Conservation (phyloP, 768 basidiomycete species). For the Lactarius hatsudake region DNA sequence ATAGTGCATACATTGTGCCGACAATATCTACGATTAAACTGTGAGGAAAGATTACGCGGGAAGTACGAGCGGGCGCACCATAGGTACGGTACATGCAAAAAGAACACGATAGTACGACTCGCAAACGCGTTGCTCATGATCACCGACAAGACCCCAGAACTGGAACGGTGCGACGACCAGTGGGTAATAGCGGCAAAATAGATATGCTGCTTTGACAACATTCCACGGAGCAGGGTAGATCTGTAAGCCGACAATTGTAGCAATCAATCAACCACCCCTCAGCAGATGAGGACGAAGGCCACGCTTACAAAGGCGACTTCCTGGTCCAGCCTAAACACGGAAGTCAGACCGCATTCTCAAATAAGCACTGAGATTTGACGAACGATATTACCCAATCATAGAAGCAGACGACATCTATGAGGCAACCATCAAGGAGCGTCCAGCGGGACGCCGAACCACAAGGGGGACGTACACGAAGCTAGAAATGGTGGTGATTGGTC, state of each 20-base stretch:
- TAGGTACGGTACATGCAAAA: conserved; percentile 12
- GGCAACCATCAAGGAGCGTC: not conserved
- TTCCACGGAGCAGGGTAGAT: conserved; percentile 22
- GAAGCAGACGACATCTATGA: conserved; percentile 20
- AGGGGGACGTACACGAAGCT: conserved; percentile 17
- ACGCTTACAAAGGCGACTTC: conserved; percentile 16
- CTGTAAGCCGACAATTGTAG: not conserved
- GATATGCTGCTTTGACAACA: conserved; percentile 15
- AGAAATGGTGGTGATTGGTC: not conserved
- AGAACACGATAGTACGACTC: conserved; percentile 5
- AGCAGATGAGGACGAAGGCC: too few species aligned
- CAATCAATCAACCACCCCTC: not conserved
- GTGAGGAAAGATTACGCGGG: not conserved
- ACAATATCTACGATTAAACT: conserved; percentile 5
- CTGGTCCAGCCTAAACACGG: conserved; percentile 16
- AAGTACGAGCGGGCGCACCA: conserved; percentile 7
- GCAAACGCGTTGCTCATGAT: conserved; percentile 9
- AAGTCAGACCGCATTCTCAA: not conserved
- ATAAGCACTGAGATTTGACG: not conserved
- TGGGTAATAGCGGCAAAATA: conserved; percentile 26
- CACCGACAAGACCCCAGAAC: conserved; percentile 11
- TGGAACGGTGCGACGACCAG: conserved; percentile 18
- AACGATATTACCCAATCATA: conserved; percentile 28
- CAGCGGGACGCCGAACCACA: not conserved
- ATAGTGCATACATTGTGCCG: conserved; percentile 17